phyloP scores from a whole-genome alignment of 257 asterid genomes.

The Agastache rugosa region DNA sequence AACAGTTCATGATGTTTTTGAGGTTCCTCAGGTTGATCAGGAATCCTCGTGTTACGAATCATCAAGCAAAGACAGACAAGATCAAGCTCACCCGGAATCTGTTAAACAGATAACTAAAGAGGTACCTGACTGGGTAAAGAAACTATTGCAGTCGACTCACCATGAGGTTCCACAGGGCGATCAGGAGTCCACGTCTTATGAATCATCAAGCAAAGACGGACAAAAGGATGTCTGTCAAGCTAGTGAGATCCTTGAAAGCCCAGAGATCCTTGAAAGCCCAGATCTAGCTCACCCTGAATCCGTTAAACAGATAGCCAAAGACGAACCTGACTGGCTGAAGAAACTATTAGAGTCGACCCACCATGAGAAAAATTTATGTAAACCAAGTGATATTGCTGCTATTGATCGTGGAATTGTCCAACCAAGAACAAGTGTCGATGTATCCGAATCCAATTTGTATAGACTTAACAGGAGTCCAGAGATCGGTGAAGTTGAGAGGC shows the following conservation, averaged over 20 bases:
- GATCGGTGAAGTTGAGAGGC: slow-evolving; percentile 49
- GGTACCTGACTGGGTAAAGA: slow-evolving; percentile 67
- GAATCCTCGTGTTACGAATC: slow-evolving; percentile 39
- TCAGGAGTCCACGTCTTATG: slow-evolving; percentile 35
- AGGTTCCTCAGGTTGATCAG: slow-evolving; percentile 74
- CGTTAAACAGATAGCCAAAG: slow-evolving; percentile 42
- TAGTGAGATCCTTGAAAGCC: slow-evolving; percentile 43
- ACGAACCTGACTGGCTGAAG: slow-evolving; percentile 69
- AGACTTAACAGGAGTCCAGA: slow-evolving; percentile 47
- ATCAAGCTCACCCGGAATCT: slow-evolving; percentile 30
- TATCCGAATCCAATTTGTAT: slow-evolving; percentile 36
- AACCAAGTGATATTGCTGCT: slow-evolving; percentile 52
- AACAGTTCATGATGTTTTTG: slow-evolving; percentile 80
- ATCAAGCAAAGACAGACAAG: slow-evolving; percentile 35
- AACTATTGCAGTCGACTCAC: slow-evolving; percentile 49
- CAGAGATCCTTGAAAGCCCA: slow-evolving; percentile 42
- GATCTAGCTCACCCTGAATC: slow-evolving; percentile 33
- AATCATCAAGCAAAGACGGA: slow-evolving; percentile 37
- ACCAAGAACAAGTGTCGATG: slow-evolving; percentile 39
- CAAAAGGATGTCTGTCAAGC: slow-evolving; percentile 34
- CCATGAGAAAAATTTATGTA: slow-evolving; percentile 45
- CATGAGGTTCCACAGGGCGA: slow-evolving; percentile 70
- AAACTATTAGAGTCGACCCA: slow-evolving; percentile 54
- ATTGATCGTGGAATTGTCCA: slow-evolving; percentile 50
- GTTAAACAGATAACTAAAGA: slow-evolving; percentile 43